Evolutionary conservation across 2,329 filamentous ascomycete species (phyloP).

Genomic region (Fonsecaea erecta): DNA sequence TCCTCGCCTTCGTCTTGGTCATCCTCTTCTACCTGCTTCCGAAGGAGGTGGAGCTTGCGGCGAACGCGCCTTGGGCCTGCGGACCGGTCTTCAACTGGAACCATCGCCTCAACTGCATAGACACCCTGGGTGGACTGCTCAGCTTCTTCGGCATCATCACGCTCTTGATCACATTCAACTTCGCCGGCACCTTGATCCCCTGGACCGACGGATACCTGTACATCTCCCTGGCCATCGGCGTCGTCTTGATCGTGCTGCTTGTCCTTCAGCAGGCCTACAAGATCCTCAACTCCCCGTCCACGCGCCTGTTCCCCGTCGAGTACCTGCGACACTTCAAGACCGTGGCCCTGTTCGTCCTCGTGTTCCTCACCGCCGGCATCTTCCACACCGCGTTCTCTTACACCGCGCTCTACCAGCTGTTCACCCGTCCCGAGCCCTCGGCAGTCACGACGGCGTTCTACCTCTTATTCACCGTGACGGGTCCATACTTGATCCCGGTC

Average conservation of each 20-base stretch:
- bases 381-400: conserved; percentile 25
- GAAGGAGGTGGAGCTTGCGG: conserved; percentile 6
- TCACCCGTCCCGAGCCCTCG: conserved; percentile 22
- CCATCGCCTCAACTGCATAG: conserved; percentile 13
- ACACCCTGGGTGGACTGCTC: conserved; percentile 20
- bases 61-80: conserved; percentile 14
- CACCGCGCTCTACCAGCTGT: conserved; percentile 27
- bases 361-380: conserved; percentile 21
- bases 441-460: conserved; percentile 23
- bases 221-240: conserved; percentile 17
- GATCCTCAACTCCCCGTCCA: conserved; percentile 10
- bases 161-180: conserved; percentile 29
- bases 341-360: conserved; percentile 20
- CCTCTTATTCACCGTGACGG: conserved; percentile 26
- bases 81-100: conserved; percentile 6
- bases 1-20: conserved; percentile 12
- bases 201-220: conserved; percentile 24
- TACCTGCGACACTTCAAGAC: conserved; percentile 26
- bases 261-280: conserved; percentile 21
- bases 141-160: conserved; percentile 26
- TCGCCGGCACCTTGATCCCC: conserved; percentile 16
- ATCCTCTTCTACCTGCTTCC: conserved; percentile 25
- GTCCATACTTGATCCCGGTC: conserved; percentile 23
- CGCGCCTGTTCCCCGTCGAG: conserved; percentile 18
- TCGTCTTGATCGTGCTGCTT: conserved; percentile 13